A percentile compares a stretch with the other conserved stretches of the same genome.
These are phyloP conservation scores for Cubamyces sp. DNA, from an alignment of 768 basidiomycete genomes.

Conservation along the genomic window DNA sequence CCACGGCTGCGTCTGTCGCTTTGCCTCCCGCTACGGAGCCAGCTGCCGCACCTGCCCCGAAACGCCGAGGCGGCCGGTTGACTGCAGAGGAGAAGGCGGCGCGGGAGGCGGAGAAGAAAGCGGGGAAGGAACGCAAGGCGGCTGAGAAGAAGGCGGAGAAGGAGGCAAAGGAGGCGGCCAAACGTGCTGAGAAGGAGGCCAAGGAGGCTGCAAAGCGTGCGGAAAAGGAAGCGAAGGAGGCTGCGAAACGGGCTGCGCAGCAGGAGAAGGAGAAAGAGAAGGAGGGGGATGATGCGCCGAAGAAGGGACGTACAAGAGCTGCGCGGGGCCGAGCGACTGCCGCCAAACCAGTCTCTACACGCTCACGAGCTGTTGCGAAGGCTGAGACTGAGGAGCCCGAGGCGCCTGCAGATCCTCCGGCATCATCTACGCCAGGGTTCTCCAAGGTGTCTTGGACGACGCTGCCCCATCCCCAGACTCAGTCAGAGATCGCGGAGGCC, in stretches of 20 bases:
- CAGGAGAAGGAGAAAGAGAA: conserved; percentile 6
- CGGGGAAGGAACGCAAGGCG: conserved; percentile 26
- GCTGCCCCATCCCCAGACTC: conserved; percentile 28
- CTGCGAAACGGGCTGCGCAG: conserved; percentile 17
- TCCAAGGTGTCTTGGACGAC: conserved; percentile 36
- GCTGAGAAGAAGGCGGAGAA: conserved; percentile 27
- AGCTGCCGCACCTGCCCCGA: conserved; percentile 11
- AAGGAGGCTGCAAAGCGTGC: not conserved
- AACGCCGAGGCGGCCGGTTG: conserved; percentile 28
- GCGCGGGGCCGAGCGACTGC: not conserved
- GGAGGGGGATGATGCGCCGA: conserved; percentile 19
- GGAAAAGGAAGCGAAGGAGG: conserved; percentile 21
- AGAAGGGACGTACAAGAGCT: conserved; percentile 1
- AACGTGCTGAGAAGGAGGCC: conserved; percentile 15
- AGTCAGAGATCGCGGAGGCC: conserved; percentile 16
- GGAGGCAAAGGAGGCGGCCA: conserved; percentile 22
- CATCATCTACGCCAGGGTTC: not conserved
- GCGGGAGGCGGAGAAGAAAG: conserved; percentile 23
- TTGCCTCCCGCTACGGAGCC: conserved; percentile 8
- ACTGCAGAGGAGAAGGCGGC: conserved; percentile 33
- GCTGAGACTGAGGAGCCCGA: conserved; percentile 5
- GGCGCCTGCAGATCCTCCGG: not conserved
- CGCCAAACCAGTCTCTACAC: conserved; percentile 15
- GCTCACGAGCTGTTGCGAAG: conserved; percentile 1
- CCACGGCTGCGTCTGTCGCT: conserved; percentile 11